phyloP scores from a whole-genome alignment of 1,139 yeast species.

The Groenewaldozyma sp. region DNA sequence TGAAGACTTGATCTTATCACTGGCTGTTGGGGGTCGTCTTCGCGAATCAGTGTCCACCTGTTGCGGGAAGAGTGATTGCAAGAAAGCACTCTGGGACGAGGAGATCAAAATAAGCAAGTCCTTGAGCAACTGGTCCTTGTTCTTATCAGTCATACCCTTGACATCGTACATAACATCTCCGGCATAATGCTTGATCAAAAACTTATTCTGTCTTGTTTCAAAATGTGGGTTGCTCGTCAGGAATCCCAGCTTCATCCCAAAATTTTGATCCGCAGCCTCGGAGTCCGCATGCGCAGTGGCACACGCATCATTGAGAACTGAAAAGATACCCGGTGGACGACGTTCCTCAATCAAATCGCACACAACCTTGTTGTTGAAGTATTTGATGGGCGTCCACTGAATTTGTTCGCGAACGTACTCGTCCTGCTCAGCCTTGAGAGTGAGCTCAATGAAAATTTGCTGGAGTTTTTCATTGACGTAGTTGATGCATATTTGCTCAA shows the following conservation, averaged over 20 bases:
- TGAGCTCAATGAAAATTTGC: slow-evolving; percentile 91
- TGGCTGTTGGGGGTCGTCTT: slow-evolving; percentile 87
- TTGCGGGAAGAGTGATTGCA: slow-evolving; percentile 69
- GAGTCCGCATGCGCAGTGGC: slow-evolving; percentile 99
- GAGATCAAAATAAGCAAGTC: slow-evolving; percentile 74
- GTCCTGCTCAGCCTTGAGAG: slow-evolving; percentile 94
- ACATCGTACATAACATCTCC: slow-evolving; percentile 96
- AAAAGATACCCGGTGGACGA: slow-evolving; percentile 95
- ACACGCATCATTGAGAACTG: slow-evolving; percentile 92
- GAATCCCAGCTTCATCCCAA: slow-evolving; percentile 84
- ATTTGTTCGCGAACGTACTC: slow-evolving; percentile 93
- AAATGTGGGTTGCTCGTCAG: slow-evolving; percentile 78
- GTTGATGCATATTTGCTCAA: slow-evolving; percentile 94
- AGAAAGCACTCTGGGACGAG: slow-evolving; percentile 60
- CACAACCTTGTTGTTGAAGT: slow-evolving; percentile 91
- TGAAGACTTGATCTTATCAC: slow-evolving; percentile 85
- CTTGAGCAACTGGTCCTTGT: slow-evolving; percentile 87
- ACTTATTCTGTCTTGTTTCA: slow-evolving; percentile 81
- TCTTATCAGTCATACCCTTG: slow-evolving; percentile 89
- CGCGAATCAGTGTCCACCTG: slow-evolving; percentile 55
- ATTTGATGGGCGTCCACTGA: slow-evolving; percentile 95
- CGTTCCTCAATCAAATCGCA: slow-evolving; percentile 93
- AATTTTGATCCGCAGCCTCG: slow-evolving; percentile 92
- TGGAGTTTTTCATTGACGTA: slow-evolving; percentile 96
- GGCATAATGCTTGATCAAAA: slow-evolving; percentile 91